Conservation (phyloP, 352 stramenopile genomes). For the Pythium volutum region DNA sequence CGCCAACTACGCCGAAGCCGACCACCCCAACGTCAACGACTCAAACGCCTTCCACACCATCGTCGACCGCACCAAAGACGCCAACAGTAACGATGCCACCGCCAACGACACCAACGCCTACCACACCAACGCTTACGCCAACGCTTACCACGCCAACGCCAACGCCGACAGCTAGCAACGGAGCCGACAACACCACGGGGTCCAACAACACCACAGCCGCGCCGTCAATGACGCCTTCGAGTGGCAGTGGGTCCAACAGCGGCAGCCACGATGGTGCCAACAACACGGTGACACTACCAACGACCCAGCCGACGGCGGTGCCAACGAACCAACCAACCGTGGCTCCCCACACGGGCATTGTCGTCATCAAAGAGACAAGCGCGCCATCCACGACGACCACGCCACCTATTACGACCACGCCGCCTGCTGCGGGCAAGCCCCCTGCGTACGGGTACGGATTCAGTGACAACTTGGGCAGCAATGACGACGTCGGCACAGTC, state of each 20-base stretch:
- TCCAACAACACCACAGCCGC: not conserved
- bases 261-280: not conserved
- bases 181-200: too few relatives aligned
- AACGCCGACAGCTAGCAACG: constrained; percentile 33
- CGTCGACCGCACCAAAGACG: constrained; percentile 36
- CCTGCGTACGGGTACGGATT: constrained; percentile 15
- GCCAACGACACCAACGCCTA: constrained; percentile 3
- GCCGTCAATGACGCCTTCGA: not conserved
- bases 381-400: not conserved
- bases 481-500: constrained; percentile 9
- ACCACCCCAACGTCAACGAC: constrained; percentile 18
- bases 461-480: constrained; percentile 10
- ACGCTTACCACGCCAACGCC: constrained; percentile 32
- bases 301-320: not conserved
- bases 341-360: constrained; percentile 2
- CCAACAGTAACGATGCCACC: constrained; percentile 31
- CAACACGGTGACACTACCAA: constrained; percentile 3
- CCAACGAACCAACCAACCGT: too few relatives aligned
- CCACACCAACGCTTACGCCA: constrained; percentile 28
- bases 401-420: constrained; percentile 28
- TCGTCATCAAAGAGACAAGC: constrained; percentile 4
- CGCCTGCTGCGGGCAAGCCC: too few relatives aligned
- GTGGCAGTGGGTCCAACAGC: not conserved
- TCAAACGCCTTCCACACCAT: too few relatives aligned
- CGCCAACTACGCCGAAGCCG: constrained; percentile 38